These are phyloP conservation scores for Digitaria exilis DNA, from an alignment of 202 grass and related monocot species.

Conservation along the genomic window DNA sequence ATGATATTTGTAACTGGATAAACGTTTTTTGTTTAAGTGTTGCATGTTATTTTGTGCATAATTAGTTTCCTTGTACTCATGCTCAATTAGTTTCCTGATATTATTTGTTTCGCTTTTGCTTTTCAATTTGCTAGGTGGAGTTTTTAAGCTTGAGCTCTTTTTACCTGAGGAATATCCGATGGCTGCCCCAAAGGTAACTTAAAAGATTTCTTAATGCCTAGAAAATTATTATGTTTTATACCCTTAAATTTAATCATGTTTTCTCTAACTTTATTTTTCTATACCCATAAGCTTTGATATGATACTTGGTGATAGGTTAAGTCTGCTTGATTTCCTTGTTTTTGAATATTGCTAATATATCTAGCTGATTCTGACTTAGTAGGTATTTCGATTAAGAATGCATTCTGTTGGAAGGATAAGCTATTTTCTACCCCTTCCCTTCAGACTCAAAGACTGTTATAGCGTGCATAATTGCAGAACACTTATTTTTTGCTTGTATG, in stretches of 20 bases:
- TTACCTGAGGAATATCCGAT: slow-evolving; percentile 64
- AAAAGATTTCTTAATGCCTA: neutral
- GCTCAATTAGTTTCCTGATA: too few relatives aligned
- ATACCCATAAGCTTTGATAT: neutral
- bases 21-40: too few relatives aligned
- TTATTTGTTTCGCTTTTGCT: too few relatives aligned
- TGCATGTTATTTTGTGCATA: slow-evolving; percentile 3
- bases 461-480: neutral
- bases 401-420: neutral
- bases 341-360: slow-evolving; percentile 8
- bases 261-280: neutral
- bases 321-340: slow-evolving; percentile 12
- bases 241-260: neutral
- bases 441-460: neutral
- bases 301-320: neutral
- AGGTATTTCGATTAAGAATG: slow-evolving; percentile 14
- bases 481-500: slow-evolving; percentile 36
- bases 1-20: too few relatives aligned
- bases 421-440: neutral
- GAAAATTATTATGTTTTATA: slow-evolving; percentile 5
- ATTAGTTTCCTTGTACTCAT: too few relatives aligned
- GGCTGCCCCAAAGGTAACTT: slow-evolving; percentile 70
- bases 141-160: too few relatives aligned
- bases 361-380: neutral
- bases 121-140: too few relatives aligned